Base-by-base conservation (phyloP, 768 basidiomycete genomes). In the Russula foetens region DNA sequence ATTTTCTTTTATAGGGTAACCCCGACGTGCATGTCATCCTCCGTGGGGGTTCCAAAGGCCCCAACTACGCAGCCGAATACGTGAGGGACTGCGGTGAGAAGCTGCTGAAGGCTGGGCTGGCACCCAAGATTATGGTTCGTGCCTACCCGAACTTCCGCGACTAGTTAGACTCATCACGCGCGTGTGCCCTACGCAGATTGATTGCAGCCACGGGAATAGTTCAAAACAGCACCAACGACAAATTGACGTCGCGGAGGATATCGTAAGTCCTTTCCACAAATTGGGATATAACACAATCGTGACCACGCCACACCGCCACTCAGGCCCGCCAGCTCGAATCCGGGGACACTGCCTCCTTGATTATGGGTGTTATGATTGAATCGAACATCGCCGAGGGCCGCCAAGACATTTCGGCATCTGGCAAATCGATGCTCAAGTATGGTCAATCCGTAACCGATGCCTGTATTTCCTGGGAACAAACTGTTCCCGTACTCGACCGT, bases 141-240 rank as follows among this genome's bases (percentile, higher is more conserved):
- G 29, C 21, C 17, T 28, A 56, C 53, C 33, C 39, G 54, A 9
- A n/a, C 38, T 38, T 48, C 24, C 35, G 11, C 31, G 33, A 14
- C 44, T 23, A 38, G 14, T 35, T 48, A 21, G 38, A 23, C 53
- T 56, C 29, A 62, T 56, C 29, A 62, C 38, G 15, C 23, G 19
- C 19, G 28, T 29, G 21, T 11, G 31, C 24, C 35, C 28, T 24
- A 2, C 41, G 11, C 69, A 96, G 94, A 85, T 97, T 64, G 92
- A 96, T 73, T 96, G 96, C 80, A 95, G 92, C 67, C 95, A 98
- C 70, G 94, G 96, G 61, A 98, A 98, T 75, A 92, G 89, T 68
- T 83, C 80, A 61, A 98, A 99, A 74, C 90, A 97, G 70, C 90
- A 96, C 72, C 76, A 82, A 61, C 90, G 85, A 67, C 96, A 99